Evolutionary conservation across 2,329 filamentous ascomycete genomes (phyloP).

Genomic region (Teratosphaeria zuluensis): DNA sequence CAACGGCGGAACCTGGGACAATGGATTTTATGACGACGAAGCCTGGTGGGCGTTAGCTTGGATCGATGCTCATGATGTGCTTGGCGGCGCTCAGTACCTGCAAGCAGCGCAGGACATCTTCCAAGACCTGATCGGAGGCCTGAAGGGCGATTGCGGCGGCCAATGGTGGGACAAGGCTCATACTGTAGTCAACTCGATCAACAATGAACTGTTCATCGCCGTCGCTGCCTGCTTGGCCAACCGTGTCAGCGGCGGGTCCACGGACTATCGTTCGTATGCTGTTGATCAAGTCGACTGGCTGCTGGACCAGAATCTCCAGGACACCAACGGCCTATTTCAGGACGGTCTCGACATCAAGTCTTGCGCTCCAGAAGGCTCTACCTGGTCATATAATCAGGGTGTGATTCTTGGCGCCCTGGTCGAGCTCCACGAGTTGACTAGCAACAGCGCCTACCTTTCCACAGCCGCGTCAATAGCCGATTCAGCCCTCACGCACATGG

Average conservation of each 20-base stretch:
- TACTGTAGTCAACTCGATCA: constrained; percentile 35
- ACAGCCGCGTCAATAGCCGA: constrained; percentile 28
- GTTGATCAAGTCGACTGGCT: constrained; percentile 43
- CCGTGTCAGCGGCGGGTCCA: constrained; percentile 30
- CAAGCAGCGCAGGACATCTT: constrained; percentile 39
- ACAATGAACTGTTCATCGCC: constrained; percentile 46
- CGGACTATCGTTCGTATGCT: constrained; percentile 37
- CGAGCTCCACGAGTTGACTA: constrained; percentile 34
- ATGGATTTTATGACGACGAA: constrained; percentile 44
- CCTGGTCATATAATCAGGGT: constrained; percentile 52
- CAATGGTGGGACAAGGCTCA: constrained; percentile 31
- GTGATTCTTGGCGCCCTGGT: constrained; percentile 50
- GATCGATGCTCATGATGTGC: constrained; percentile 44
- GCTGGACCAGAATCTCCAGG: constrained; percentile 37
- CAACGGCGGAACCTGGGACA: constrained; percentile 26
- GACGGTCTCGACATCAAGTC: constrained; percentile 39
- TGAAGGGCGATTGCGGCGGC: constrained; percentile 32
- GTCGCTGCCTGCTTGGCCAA: constrained; percentile 46
- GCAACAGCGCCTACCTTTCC: constrained; percentile 21
- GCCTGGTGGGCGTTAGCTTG: constrained; percentile 45
- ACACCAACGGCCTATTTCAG: constrained; percentile 40
- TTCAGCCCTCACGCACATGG: constrained; percentile 28
- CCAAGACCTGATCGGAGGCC: constrained; percentile 32
- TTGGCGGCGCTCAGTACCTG: constrained; percentile 35
- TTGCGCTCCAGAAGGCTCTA: constrained; percentile 32